Evolutionary conservation across 441 rosid genomes (phyloP).

Genomic region (Jatropha podagrica): DNA sequence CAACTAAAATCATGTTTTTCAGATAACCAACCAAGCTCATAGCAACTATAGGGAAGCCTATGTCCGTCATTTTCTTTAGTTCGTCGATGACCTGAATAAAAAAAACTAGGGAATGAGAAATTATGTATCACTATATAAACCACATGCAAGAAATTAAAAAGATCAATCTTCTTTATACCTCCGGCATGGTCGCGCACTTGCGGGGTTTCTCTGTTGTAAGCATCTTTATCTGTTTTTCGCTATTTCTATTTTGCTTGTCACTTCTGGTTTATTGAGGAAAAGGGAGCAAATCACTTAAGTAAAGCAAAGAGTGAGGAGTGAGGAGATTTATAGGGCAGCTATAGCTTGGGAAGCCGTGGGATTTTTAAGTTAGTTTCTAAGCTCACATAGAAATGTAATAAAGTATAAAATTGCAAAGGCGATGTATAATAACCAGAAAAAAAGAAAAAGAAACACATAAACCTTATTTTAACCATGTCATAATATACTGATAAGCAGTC

Average conservation of each 20-base stretch:
- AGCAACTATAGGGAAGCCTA: conserved; percentile 73
- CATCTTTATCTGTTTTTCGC: conserved; percentile 26
- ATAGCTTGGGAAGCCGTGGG: conserved; percentile 20
- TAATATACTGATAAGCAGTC: conserved; percentile 14
- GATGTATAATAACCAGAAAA: neutral
- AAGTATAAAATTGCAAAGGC: neutral
- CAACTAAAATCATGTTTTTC: conserved; percentile 70
- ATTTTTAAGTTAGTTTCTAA: neutral
- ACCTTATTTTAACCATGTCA: conserved; percentile 45
- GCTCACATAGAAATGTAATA: neutral
- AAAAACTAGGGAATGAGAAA: neutral
- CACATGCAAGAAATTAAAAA: neutral
- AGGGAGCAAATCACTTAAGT: neutral
- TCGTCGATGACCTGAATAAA: conserved; percentile 63
- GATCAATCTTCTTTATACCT: conserved; percentile 40
- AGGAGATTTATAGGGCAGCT: conserved; percentile 30
- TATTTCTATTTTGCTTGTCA: neutral
- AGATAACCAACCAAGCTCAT: conserved; percentile 70
- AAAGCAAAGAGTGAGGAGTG: neutral
- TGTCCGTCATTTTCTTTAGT: conserved; percentile 59
- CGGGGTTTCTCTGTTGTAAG: conserved; percentile 41
- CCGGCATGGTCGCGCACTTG: conserved; percentile 53
- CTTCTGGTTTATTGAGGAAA: conserved; percentile 10
- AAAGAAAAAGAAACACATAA: conserved; percentile 10
- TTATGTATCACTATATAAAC: too few species aligned